Percentiles rank a stretch among this genome's conserved stretches.
Conservation (phyloP, 2,329 filamentous ascomycete genomes). For the Aspergillus alliaceus region DNA sequence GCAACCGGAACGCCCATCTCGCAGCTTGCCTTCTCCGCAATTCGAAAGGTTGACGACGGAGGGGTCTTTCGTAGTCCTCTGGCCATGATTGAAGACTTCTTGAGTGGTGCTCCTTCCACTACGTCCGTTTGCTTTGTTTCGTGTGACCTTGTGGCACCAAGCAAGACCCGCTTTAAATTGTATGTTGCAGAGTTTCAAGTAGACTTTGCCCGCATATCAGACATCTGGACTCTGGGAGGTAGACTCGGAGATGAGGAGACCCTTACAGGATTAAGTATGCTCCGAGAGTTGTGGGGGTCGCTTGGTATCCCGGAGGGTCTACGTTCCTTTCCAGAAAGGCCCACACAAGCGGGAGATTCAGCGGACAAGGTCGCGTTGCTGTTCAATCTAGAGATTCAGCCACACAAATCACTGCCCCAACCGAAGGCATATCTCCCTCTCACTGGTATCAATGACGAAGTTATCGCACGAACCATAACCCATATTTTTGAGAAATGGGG, state of each 20-base stretch:
- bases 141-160: slow-evolving; percentile 18
- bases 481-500: slow-evolving; percentile 4
- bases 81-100: slow-evolving; percentile 2
- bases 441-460: slow-evolving; percentile 11
- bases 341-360: slow-evolving; percentile 7
- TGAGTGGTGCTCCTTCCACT: background rate
- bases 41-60: slow-evolving; percentile 1
- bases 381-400: slow-evolving; percentile 11
- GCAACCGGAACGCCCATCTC: background rate
- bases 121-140: slow-evolving; percentile 7
- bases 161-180: slow-evolving; percentile 19
- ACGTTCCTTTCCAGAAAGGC: slow-evolving; percentile 7
- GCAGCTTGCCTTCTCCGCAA: slow-evolving; percentile 1
- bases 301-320: slow-evolving; percentile 12
- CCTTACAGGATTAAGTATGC: slow-evolving; percentile 9
- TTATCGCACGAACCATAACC: slow-evolving; percentile 3
- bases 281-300: slow-evolving; percentile 16
- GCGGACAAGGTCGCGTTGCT: slow-evolving; percentile 7
- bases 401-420: background rate
- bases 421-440: slow-evolving; percentile 14
- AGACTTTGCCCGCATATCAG: slow-evolving; percentile 7
- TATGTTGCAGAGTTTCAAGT: slow-evolving; percentile 17
- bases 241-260: slow-evolving; percentile 9
- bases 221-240: slow-evolving; percentile 22
- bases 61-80: background rate